These are phyloP conservation scores for Chlamydomonas schloesseri DNA, from an alignment of 139 green algal species.

Conservation along the genomic window DNA sequence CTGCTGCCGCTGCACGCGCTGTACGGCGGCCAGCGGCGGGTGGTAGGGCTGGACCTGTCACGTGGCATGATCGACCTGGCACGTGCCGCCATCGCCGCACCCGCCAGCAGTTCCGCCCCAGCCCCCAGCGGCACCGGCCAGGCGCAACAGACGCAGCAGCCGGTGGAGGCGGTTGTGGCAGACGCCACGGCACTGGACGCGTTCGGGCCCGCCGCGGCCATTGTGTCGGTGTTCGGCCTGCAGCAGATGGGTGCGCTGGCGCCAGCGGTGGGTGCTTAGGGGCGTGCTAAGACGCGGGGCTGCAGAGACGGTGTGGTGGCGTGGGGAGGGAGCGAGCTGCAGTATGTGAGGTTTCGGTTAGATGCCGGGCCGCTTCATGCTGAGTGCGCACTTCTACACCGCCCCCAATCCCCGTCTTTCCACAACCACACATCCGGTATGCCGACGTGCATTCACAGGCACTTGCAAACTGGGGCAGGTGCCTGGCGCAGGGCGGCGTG, in stretches of 20 bases:
- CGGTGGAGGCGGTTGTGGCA: slow-evolving; percentile 2
- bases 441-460: too few species aligned
- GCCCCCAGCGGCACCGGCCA: neutral
- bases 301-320: too few species aligned
- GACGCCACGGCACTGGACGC: slow-evolving; percentile 12
- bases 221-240: slow-evolving; percentile 58
- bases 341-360: too few species aligned
- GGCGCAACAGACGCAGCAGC: neutral
- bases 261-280: slow-evolving; percentile 31
- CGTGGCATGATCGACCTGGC: slow-evolving; percentile 31
- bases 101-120: too few species aligned
- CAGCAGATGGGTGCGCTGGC: slow-evolving; percentile 55
- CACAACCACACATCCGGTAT: too few species aligned
- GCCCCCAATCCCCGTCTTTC: too few species aligned
- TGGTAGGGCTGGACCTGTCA: slow-evolving; percentile 27
- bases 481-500: slow-evolving; percentile 44
- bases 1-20: slow-evolving; percentile 23
- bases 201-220: slow-evolving; percentile 21
- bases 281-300: too few species aligned
- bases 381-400: too few species aligned
- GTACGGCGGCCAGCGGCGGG: neutral
- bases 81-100: neutral
- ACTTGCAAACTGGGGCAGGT: slow-evolving; percentile 28
- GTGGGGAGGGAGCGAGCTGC: too few species aligned
- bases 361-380: too few species aligned